Percentiles rank a stretch among this genome's conserved stretches.
Evolutionary conservation across 139 green algal species (phyloP).

Genomic region (Axilococcus clingmanii): DNA sequence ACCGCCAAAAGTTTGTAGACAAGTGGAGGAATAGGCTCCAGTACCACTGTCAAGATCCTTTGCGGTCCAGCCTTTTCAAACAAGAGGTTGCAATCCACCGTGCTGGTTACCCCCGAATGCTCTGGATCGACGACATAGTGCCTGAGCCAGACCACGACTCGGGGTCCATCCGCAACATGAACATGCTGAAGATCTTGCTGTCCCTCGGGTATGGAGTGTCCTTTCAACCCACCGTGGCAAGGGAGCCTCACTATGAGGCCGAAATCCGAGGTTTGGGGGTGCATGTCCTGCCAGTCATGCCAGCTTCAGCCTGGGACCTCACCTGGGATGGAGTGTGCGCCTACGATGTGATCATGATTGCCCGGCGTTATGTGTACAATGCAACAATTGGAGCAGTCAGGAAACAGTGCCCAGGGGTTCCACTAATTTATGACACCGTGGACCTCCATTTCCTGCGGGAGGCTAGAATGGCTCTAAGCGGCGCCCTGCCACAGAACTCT

Average conservation of each 20-base stretch:
- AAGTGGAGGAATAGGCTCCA: conserved; percentile 16
- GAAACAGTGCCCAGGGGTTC: background rate
- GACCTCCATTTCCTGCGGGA: conserved; percentile 22
- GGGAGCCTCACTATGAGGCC: background rate
- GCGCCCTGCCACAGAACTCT: no score
- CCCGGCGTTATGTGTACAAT: background rate
- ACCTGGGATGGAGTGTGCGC: background rate
- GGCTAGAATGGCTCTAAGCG: background rate
- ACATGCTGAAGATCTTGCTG: conserved; percentile 11
- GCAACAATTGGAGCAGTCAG: background rate
- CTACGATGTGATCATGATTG: conserved; percentile 1
- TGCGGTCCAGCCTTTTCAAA: background rate
- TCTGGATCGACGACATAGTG: conserved; percentile 24
- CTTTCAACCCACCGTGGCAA: background rate
- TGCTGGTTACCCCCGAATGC: background rate
- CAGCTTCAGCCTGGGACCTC: background rate
- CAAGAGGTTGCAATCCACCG: background rate
- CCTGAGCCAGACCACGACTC: conserved; percentile 14
- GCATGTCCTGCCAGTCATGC: background rate
- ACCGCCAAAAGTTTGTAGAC: conserved; percentile 6
- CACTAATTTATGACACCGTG: conserved; percentile 16
- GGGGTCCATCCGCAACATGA: conserved; percentile 11
- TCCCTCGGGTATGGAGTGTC: background rate
- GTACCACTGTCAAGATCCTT: background rate
- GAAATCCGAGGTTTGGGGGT: background rate